phyloP scores from a whole-genome alignment of 352 stramenopile species.

The Phytophthora uliginosa region DNA sequence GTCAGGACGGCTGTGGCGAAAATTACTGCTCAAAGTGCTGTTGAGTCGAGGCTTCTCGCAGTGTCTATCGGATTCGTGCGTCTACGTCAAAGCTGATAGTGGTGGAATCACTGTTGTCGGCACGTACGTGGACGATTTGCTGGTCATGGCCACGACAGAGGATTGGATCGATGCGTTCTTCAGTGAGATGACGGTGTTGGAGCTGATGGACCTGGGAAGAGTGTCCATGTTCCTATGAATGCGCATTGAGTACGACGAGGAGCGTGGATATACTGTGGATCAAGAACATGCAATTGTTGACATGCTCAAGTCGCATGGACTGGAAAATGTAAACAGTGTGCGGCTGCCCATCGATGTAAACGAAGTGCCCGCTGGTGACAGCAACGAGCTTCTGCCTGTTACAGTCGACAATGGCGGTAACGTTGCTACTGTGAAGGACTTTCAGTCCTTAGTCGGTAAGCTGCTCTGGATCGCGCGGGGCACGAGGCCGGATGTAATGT shows the following conservation, averaged over 20 bases:
- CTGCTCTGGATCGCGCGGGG: constrained; percentile 40
- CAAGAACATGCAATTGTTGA: constrained; percentile 22
- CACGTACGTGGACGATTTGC: constrained; percentile 44
- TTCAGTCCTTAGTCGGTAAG: constrained; percentile 40
- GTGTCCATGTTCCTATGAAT: constrained; percentile 41
- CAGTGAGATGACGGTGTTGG: constrained; percentile 13
- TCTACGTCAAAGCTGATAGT: constrained; percentile 27
- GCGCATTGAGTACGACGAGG: constrained; percentile 13
- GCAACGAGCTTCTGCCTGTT: not conserved
- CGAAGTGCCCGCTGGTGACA: not conserved
- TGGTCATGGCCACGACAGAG: constrained; percentile 23
- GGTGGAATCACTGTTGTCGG: constrained; percentile 20
- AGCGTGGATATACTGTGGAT: constrained; percentile 16
- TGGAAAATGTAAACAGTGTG: not conserved
- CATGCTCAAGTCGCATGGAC: not conserved
- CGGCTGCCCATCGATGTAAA: not conserved
- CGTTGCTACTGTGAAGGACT: constrained; percentile 15
- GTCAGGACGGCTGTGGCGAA: constrained; percentile 40
- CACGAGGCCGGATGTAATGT: constrained; percentile 38
- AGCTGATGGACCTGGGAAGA: constrained; percentile 42
- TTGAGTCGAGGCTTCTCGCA: constrained; percentile 23
- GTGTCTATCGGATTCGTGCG: constrained; percentile 35
- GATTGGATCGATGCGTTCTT: constrained; percentile 10
- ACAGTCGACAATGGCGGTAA: not conserved
- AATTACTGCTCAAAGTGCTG: constrained; percentile 32